Conservation (phyloP, 192 early-diverging fungal genomes). For the Entomortierella parvispora region DNA sequence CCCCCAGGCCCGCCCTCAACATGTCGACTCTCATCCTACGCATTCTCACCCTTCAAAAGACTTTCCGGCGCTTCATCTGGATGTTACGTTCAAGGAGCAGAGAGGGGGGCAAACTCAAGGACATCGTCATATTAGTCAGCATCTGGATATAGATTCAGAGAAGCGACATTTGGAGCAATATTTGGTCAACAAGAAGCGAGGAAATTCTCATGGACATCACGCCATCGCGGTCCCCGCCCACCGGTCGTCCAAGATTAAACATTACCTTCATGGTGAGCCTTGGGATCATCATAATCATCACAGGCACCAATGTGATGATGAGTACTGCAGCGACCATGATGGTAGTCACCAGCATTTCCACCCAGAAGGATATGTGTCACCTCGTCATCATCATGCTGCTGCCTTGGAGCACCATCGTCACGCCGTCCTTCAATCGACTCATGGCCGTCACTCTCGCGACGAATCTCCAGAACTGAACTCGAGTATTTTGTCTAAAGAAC, state of each 20-base stretch:
- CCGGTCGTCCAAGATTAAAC: neutral
- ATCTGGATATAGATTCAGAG: neutral
- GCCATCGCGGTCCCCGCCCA: slow-evolving; percentile 3
- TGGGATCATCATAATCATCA: neutral
- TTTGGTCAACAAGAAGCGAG: neutral
- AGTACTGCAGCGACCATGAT: neutral
- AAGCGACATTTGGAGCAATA: neutral
- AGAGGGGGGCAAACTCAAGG: neutral
- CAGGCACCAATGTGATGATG: neutral
- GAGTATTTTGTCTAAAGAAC: too few relatives aligned
- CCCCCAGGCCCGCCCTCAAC: too few relatives aligned
- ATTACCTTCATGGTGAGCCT: neutral
- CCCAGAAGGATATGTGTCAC: neutral
- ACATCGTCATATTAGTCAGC: neutral
- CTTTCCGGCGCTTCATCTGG: neutral
- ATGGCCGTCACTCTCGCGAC: too few relatives aligned
- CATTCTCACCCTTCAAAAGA: neutral
- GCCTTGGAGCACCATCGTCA: too few relatives aligned
- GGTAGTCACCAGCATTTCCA: neutral
- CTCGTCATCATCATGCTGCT: too few relatives aligned
- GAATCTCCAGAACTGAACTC: too few relatives aligned
- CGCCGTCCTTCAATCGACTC: too few relatives aligned
- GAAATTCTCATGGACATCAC: neutral
- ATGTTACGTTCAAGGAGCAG: neutral
- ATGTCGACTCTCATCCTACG: neutral